Percentiles rank a stretch among this genome's conserved stretches.
phyloP scores from a whole-genome alignment of 2,329 filamentous ascomycete species.

The Talaromyces sp. region DNA sequence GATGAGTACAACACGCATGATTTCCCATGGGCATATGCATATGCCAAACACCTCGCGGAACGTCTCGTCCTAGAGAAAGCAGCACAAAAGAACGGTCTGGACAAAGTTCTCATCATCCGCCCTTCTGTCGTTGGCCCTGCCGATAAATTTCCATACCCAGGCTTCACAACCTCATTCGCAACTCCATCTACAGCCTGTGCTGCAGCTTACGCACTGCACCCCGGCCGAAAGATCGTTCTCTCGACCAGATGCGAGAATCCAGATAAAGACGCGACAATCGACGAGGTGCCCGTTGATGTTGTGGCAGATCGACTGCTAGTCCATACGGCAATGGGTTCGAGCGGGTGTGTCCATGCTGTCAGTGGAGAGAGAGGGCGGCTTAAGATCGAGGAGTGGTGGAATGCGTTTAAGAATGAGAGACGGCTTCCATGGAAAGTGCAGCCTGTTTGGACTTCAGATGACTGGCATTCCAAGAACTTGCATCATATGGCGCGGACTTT shows the following conservation, averaged over 20 bases:
- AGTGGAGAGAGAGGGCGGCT: constrained; percentile 23
- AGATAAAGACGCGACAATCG: constrained; percentile 21
- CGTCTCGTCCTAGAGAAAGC: constrained; percentile 20
- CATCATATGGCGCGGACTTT: constrained; percentile 21
- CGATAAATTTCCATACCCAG: constrained; percentile 22
- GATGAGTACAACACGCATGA: constrained; percentile 20
- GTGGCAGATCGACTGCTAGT: constrained; percentile 25
- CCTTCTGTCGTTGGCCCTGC: constrained; percentile 29
- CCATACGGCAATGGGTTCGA: constrained; percentile 20
- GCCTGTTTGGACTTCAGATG: constrained; percentile 17
- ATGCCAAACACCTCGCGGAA: constrained; percentile 21
- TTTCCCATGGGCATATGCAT: constrained; percentile 23
- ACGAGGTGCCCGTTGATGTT: constrained; percentile 30
- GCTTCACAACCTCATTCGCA: constrained; percentile 21
- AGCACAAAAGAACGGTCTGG: constrained; percentile 14
- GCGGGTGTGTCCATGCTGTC: constrained; percentile 24
- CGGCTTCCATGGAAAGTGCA: constrained; percentile 23
- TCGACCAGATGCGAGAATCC: constrained; percentile 22
- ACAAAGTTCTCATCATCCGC: constrained; percentile 26
- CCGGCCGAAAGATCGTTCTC: constrained; percentile 18
- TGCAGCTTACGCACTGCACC: constrained; percentile 23
- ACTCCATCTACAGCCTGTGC: constrained; percentile 22
- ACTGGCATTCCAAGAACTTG: constrained; percentile 24
- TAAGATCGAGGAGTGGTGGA: constrained; percentile 24
- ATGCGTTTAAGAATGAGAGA: constrained; percentile 23